Conservation (phyloP, 2,329 filamentous ascomycete genomes). For the Calonectria henricotiae region DNA sequence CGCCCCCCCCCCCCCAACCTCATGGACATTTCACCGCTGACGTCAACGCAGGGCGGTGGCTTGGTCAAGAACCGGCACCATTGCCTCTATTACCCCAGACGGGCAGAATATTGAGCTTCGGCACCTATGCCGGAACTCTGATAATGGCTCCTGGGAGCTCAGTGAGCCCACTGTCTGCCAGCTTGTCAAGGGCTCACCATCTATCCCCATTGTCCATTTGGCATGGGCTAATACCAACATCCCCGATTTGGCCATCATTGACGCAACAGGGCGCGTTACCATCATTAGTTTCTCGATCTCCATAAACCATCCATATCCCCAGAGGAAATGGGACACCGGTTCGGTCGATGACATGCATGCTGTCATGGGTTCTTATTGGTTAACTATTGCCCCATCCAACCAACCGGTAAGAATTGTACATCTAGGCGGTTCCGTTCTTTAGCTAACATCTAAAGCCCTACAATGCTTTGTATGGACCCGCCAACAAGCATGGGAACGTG, state of each 20-base stretch:
- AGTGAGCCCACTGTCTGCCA: conserved; percentile 79
- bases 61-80: conserved; percentile 91
- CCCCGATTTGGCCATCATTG: conserved; percentile 87
- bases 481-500: conserved; percentile 72
- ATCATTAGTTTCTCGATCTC: conserved; percentile 81
- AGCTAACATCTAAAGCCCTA: conserved; percentile 53
- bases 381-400: conserved; percentile 72
- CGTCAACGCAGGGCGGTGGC: conserved; percentile 76
- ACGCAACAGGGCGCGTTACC: conserved; percentile 83
- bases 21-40: conserved; percentile 37
- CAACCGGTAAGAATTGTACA: conserved; percentile 55
- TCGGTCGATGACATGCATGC: conserved; percentile 81
- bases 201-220: conserved; percentile 82
- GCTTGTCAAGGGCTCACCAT: conserved; percentile 75
- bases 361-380: conserved; percentile 90
- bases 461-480: conserved; percentile 72
- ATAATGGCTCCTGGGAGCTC: conserved; percentile 82
- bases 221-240: conserved; percentile 83
- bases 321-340: conserved; percentile 77
- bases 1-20: not conserved
- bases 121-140: conserved; percentile 79
- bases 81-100: conserved; percentile 85
- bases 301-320: conserved; percentile 80
- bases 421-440: not conserved
- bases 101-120: conserved; percentile 81